Evolutionary conservation across 2,329 filamentous ascomycete species (phyloP), one percentile per base, ranked within the genome.

Genomic region (Chrysoporthe deuterocubensis): DNA sequence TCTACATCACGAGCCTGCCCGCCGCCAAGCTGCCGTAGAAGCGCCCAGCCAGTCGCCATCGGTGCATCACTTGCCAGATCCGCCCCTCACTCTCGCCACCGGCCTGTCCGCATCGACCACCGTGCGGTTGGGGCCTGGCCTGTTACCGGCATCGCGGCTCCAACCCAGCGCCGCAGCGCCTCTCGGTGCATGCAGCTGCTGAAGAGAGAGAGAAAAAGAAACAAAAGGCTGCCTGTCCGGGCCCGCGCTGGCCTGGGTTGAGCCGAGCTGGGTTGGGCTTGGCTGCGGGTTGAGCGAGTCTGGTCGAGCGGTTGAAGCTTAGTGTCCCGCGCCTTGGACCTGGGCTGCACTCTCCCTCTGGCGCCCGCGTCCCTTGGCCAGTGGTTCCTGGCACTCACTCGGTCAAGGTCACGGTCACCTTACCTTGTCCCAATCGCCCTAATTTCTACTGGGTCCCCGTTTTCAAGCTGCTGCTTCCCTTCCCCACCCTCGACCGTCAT

Each of bases 341-440:
- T 59, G 60, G 65, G 42, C 62, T 50, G 64, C 46, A 37, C 64
- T 44, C 46, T 40, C 62, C 66, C 63, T 26, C 56, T 66, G 64
- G 44, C 64, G 59, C 37, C 34, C 42, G 26, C 50, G 57, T 37
- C 42, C n/a, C 56, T 60, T 62, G 67, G 63, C 62, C 62, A 50
- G 62, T 62, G 68, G 66, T 57, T 64, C 65, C 65, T 65, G 43
- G 52, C 46, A 46, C 21, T 65, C 46, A 46, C 21, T 65, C 50
- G 57, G 67, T 64, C 68, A 66, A 52, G 64, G 62, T 61, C 65
- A 59, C 54, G 16, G 32, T 37, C 62, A 67, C 65, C 68, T 66
- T 66, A 48, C 62, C 67, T 64, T 50, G 42, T 66, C 68, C 65
- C 42, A 58, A 59, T 37, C 52, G 40, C 56, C 56, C 63, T 46